Conservation (phyloP, 768 basidiomycete genomes). For the Lentinus tigrinus region DNA sequence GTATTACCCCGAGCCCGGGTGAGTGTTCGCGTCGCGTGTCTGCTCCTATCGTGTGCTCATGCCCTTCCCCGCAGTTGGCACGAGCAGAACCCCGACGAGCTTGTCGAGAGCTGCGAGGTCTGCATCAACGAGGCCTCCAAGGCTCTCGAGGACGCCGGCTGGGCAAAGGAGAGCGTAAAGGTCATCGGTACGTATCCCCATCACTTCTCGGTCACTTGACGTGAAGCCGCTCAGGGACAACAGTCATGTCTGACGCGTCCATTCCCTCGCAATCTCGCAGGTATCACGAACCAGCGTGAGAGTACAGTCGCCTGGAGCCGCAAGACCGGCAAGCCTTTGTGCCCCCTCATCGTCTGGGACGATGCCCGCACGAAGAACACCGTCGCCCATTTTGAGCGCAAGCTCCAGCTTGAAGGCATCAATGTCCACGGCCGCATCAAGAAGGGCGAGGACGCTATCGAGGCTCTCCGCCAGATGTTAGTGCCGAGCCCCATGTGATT, state of each 20-base stretch:
- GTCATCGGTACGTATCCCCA: slow-evolving; percentile 70
- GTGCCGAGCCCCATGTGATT: slow-evolving; percentile 30
- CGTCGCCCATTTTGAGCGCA: slow-evolving; percentile 76
- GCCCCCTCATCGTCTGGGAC: slow-evolving; percentile 93
- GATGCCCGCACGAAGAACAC: slow-evolving; percentile 89
- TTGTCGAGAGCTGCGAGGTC: slow-evolving; percentile 67
- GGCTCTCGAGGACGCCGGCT: slow-evolving; percentile 72
- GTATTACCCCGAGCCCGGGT: slow-evolving; percentile 89
- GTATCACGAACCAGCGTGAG: slow-evolving; percentile 97
- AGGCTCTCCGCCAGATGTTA: slow-evolving; percentile 70
- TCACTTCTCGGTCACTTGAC: slow-evolving; percentile 3
- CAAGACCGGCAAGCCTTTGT: slow-evolving; percentile 84
- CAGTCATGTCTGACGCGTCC: slow-evolving; percentile 2
- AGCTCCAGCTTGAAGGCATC: slow-evolving; percentile 72
- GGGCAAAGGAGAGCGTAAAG: slow-evolving; percentile 79
- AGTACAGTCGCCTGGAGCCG: slow-evolving; percentile 94
- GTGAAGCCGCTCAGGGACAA: not conserved
- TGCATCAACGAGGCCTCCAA: slow-evolving; percentile 76
- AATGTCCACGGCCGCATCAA: slow-evolving; percentile 67
- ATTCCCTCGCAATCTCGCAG: slow-evolving; percentile 33
- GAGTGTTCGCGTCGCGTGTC: not conserved
- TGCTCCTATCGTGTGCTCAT: not conserved
- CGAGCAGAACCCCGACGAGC: slow-evolving; percentile 87
- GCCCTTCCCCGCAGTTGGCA: slow-evolving; percentile 68
- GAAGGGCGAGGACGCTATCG: slow-evolving; percentile 68